phyloP scores from a whole-genome alignment of 2,329 filamentous ascomycete species.

The Microcyclospora pomicola region DNA sequence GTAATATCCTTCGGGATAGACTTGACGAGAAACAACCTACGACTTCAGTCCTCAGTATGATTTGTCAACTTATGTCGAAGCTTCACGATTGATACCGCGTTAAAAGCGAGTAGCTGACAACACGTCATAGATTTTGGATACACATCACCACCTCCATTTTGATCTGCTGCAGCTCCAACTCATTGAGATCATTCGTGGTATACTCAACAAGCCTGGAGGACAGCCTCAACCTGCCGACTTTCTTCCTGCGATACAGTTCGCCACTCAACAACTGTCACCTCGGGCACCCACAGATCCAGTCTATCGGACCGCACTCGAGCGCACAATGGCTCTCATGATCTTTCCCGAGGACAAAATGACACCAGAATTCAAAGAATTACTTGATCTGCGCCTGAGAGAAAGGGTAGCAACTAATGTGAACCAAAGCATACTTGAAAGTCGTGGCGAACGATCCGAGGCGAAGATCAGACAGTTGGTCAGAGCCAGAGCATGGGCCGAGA shows the following conservation, averaged over 20 bases:
- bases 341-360: constrained; percentile 72
- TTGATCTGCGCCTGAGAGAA: constrained; percentile 66
- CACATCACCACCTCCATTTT: constrained; percentile 73
- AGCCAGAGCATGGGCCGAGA: constrained; percentile 75
- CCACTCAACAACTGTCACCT: constrained; percentile 73
- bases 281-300: constrained; percentile 67
- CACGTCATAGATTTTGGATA: constrained; percentile 64
- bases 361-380: constrained; percentile 57
- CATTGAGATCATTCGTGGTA: constrained; percentile 77
- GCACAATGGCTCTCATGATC: constrained; percentile 83
- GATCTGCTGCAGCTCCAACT: constrained; percentile 78
- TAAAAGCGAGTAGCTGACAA: constrained; percentile 2
- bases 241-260: constrained; percentile 68
- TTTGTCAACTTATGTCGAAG: constrained; percentile 16
- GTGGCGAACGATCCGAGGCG: constrained; percentile 61
- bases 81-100: neutral
- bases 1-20: constrained; percentile 64
- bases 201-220: constrained; percentile 33
- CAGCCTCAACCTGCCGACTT: constrained; percentile 53
- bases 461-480: constrained; percentile 70
- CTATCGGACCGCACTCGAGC: constrained; percentile 77
- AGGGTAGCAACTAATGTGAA: constrained; percentile 84
- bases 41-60: constrained; percentile 84
- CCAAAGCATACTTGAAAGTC: constrained; percentile 64
- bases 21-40: constrained; percentile 76